A percentile compares a stretch with the other conserved stretches of the same genome.
Conservation (phyloP, 768 basidiomycete species). For the Mycena sanguinolenta region DNA sequence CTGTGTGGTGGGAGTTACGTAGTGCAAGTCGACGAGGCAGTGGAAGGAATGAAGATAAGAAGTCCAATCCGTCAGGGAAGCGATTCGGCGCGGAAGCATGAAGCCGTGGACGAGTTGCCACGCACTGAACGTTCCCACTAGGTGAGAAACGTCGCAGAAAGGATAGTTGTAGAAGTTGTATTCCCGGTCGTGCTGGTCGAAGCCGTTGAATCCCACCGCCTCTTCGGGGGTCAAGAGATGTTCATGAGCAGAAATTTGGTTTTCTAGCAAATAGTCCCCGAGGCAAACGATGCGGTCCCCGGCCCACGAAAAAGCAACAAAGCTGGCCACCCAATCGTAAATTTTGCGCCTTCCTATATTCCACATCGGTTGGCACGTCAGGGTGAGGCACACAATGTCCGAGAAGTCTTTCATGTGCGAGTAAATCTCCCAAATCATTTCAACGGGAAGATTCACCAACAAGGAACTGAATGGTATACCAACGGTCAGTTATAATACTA, state of each 20-base stretch:
- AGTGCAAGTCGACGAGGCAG: not conserved
- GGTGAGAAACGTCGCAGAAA: not conserved
- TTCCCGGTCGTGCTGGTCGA: not conserved
- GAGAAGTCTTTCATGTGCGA: not conserved
- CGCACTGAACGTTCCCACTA: not conserved
- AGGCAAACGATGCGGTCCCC: constrained; percentile 23
- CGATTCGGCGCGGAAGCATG: too few relatives aligned
- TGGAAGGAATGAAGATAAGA: not conserved
- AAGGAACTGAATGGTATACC: not conserved
- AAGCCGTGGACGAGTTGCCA: not conserved
- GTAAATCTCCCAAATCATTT: constrained; percentile 13
- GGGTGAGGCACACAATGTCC: not conserved
- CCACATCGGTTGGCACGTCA: constrained; percentile 16
- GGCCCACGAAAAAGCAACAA: not conserved
- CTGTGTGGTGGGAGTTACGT: not conserved
- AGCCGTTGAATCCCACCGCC: not conserved
- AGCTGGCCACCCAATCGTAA: not conserved
- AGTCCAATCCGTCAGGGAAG: too few relatives aligned
- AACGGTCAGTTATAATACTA: not conserved
- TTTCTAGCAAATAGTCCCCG: not conserved
- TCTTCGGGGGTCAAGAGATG: constrained; percentile 1
- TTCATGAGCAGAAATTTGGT: not conserved
- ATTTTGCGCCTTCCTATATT: constrained; percentile 4
- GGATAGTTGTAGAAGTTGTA: not conserved
- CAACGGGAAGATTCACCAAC: not conserved